Base-by-base conservation (phyloP, 2,329 filamentous ascomycete genomes). In the Scortechinia acanthostroma region DNA sequence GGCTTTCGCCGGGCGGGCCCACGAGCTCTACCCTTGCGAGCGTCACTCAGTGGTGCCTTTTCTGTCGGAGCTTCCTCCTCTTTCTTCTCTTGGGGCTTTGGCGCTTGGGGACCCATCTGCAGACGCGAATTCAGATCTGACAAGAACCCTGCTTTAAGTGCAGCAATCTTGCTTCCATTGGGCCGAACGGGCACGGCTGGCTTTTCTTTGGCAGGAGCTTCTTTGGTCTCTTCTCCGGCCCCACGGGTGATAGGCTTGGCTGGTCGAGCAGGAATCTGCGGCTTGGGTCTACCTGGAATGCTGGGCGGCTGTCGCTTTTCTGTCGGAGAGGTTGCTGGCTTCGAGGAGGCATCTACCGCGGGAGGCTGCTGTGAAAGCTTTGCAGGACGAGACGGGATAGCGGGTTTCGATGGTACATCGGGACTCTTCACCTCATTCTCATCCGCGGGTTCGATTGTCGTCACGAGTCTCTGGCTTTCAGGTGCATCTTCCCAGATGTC, bases 401-500 rank as follows among this genome's bases (percentile, higher is more conserved):
- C 6, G 6, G 35, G 35, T 17, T 40, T 40, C 6, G 6, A 15
- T 15, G 35, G 10, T 6, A 19, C 35, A 10, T 40, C 35, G 6
- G 35, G 35, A 17, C 35, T 40, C 6, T 10, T 40, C 10, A 40
- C 10, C 17, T 40, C 35, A 10, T 40, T 17, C 17, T 10, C 35
- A 10, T 30, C 10, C 6, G 35, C 35, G 6, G 17, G 10, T 19
- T 40, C 35, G 6, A 40, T 19, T 6, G 35, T 40, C 10, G 35
- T 40, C 35, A 40, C 35, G 6, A 40, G 17, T 40, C 93, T 82
- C 44, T 88, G 73, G 63, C 90, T 95, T 57, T 83, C 86, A 3
- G 94, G 93, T 0, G 89, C 85, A 61, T 98, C 94, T 67, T 98
- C 93, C 93, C 93, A 98, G 33, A 97, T 80, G 60, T 98, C 93